Conservation (phyloP, 345 rosid species). For the Cardamine occulta region DNA sequence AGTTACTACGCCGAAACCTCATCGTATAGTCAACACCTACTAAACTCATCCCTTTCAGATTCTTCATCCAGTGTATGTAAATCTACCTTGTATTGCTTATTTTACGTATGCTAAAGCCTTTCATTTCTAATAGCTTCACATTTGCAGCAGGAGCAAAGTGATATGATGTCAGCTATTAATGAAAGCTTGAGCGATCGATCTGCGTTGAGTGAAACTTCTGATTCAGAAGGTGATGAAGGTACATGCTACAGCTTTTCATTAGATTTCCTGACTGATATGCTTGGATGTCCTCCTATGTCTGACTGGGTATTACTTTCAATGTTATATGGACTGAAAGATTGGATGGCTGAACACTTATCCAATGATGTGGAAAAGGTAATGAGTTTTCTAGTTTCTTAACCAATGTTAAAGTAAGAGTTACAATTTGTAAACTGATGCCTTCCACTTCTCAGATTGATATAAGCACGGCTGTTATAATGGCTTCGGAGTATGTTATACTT, state of each 20-base stretch:
- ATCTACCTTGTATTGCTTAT: slow-evolving; percentile 27
- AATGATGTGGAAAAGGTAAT: slow-evolving; percentile 57
- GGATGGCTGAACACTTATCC: slow-evolving; percentile 43
- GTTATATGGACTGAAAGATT: slow-evolving; percentile 36
- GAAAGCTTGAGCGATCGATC: slow-evolving; percentile 58
- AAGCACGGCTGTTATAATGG: slow-evolving; percentile 48
- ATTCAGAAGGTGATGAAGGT: slow-evolving; percentile 56
- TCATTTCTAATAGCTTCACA: slow-evolving; percentile 22
- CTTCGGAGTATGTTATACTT: slow-evolving; percentile 66
- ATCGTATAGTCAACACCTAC: slow-evolving; percentile 51
- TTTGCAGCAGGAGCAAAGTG: slow-evolving; percentile 57
- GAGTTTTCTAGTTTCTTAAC: slow-evolving; percentile 24
- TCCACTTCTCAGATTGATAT: slow-evolving; percentile 58
- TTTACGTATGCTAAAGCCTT: slow-evolving; percentile 24
- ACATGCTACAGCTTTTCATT: slow-evolving; percentile 19
- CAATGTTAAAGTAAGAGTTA: slow-evolving; percentile 24
- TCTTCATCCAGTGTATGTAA: slow-evolving; percentile 61
- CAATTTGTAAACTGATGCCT: slow-evolving; percentile 26
- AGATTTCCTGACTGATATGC: slow-evolving; percentile 13
- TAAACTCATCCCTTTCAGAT: slow-evolving; percentile 44
- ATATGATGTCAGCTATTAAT: slow-evolving; percentile 55
- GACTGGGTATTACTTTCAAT: slow-evolving; percentile 18
- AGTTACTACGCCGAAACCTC: slow-evolving; percentile 46
- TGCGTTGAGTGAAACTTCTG: slow-evolving; percentile 57
- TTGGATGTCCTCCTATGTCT: slow-evolving; percentile 42